Base-by-base conservation (phyloP, 2,329 filamentous ascomycete species). In the Seiridium unicorne region DNA sequence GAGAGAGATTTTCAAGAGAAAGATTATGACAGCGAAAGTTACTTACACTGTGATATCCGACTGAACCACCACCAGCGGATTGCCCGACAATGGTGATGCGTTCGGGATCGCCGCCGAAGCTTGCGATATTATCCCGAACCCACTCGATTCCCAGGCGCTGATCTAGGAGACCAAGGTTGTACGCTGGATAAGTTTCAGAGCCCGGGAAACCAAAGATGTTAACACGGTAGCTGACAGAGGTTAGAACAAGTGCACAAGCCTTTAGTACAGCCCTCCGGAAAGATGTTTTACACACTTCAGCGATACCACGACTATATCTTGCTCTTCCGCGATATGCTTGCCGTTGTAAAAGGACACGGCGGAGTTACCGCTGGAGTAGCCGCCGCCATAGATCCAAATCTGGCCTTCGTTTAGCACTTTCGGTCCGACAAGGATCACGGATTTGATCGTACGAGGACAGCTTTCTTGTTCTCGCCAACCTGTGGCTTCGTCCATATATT, bases 61-160 rank as follows among this genome's bases (percentile, higher is more conserved):
- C 49, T 18, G 48, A 53, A n/a, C 34, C 36, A 8, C 47, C 57
- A 10, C 57, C 57, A 11, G 57, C 57, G 11, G 57, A 59, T n/a
- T 59, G 57, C 5, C 57, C 57, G 36, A 59, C 51, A 3, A 53
- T 34, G 3, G 70, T 73, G 36, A 74, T 69, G 35, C 67, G 69
- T 6, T 59, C 64, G 40, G 70, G 69, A 51, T 74, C 69, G 13
- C 72, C 72, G 18, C 71, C 72, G 58, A 74, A 74, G 32, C 66
- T 66, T n/a, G 68, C 64, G 59, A 73, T 72, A 40, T 72, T 56
- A 47, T 79, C 68, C 58, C 82, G 77, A 3, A 87, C 76, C 85
- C 85, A 88, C 64, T 85, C 74, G 6, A 88, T 71, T 32, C 82
- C 83, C 18, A 84, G 72, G 10, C 81, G 75, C 66, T 87, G 84